Percentiles rank a stretch among this genome's conserved stretches.
Conservation (phyloP, 495 filamentous ascomycete species). For the Penicillium paradoxum region DNA sequence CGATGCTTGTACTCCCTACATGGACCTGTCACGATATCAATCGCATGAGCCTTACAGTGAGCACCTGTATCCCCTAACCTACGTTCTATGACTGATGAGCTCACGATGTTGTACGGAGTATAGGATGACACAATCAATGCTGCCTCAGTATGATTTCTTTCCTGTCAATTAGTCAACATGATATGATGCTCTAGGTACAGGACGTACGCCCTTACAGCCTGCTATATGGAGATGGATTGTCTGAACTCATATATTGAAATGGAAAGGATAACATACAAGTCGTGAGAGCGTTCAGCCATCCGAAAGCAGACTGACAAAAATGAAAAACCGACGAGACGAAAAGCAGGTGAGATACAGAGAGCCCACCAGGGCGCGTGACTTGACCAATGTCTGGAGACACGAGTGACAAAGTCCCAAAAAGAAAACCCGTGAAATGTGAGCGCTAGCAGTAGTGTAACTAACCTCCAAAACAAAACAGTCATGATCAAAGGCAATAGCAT, state of each 20-base stretch:
- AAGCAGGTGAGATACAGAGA: constrained; percentile 6
- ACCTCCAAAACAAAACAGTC: not conserved
- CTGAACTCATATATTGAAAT: constrained; percentile 11
- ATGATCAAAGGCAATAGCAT: not conserved
- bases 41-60: no score
- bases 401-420: no score
- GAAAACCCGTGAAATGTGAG: not conserved
- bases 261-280: constrained; percentile 20
- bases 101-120: no score
- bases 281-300: constrained; percentile 19
- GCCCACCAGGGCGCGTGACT: constrained; percentile 1
- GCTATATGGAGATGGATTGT: not conserved
- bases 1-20: no score
- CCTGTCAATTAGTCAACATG: no score
- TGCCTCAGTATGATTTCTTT: no score
- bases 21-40: no score
- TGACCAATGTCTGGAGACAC: not conserved
- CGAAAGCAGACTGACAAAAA: constrained; percentile 6
- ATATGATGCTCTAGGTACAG: no score
- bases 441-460: not conserved
- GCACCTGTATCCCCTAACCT: no score
- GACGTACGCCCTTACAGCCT: not conserved
- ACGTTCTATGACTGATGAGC: no score
- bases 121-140: no score
- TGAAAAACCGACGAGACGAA: constrained; percentile 6